phyloP scores from a whole-genome alignment of 768 basidiomycete species.

The Neoboletus magnificus region DNA sequence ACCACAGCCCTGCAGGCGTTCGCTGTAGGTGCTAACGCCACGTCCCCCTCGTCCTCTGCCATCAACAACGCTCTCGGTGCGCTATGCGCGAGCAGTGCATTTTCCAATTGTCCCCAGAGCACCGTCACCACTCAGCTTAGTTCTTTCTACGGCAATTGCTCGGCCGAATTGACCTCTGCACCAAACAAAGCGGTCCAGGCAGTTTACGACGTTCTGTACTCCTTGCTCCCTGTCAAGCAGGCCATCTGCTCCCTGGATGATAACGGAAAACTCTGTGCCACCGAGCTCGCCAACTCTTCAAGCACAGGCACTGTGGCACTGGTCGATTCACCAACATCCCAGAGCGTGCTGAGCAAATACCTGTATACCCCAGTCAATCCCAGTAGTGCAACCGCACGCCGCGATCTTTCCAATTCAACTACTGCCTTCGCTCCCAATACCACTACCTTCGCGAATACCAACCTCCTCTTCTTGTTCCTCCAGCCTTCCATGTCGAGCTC shows the following conservation, averaged over 20 bases:
- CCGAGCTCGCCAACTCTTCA: slow-evolving; percentile 38
- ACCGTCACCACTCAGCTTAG: slow-evolving; percentile 60
- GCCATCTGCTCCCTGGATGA: slow-evolving; percentile 80
- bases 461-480: slow-evolving; percentile 82
- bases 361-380: slow-evolving; percentile 21
- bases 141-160: slow-evolving; percentile 69
- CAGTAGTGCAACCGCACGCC: slow-evolving; percentile 19
- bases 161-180: slow-evolving; percentile 58
- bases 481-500: slow-evolving; percentile 43
- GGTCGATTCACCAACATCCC: slow-evolving; percentile 10
- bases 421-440: slow-evolving; percentile 47
- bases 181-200: slow-evolving; percentile 49
- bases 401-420: slow-evolving; percentile 30
- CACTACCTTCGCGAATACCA: slow-evolving; percentile 50
- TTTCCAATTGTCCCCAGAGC: slow-evolving; percentile 51
- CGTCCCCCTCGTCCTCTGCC: slow-evolving; percentile 38
- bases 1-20: slow-evolving; percentile 58
- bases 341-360: slow-evolving; percentile 20
- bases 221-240: slow-evolving; percentile 55
- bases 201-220: slow-evolving; percentile 80
- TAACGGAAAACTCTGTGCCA: slow-evolving; percentile 65
- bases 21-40: slow-evolving; percentile 40
- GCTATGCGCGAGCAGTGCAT: slow-evolving; percentile 51
- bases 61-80: slow-evolving; percentile 50
- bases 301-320: slow-evolving; percentile 15